phyloP scores from a whole-genome alignment of 805 yeast species.

The Schizosaccharomyces japonicus region DNA sequence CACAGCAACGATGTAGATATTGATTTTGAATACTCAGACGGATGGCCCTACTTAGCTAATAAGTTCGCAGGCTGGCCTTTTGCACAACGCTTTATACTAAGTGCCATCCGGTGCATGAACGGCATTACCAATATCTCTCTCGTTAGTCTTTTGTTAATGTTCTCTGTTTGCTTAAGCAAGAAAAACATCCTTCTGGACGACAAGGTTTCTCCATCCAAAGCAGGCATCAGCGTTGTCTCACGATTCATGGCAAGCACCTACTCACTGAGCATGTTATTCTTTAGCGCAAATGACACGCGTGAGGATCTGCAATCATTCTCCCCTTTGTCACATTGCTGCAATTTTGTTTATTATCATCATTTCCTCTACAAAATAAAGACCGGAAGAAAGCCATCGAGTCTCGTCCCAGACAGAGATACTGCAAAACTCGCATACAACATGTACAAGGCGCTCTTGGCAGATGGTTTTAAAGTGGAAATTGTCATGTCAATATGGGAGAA shows the following conservation, averaged over 20 bases:
- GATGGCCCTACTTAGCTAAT: not conserved
- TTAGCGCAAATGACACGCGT: not conserved
- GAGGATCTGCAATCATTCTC: not conserved
- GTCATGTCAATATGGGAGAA: not conserved
- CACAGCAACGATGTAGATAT: not conserved
- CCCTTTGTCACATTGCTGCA: not conserved
- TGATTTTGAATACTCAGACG: not conserved
- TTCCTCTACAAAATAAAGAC: not conserved
- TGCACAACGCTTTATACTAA: not conserved
- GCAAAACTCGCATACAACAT: not conserved
- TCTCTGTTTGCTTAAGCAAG: too few relatives aligned
- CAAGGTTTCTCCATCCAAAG: not conserved
- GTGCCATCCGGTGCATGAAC: not conserved
- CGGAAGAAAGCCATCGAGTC: not conserved
- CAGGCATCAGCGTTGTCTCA: not conserved
- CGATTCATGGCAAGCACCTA: not conserved
- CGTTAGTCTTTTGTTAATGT: not conserved
- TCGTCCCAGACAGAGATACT: not conserved
- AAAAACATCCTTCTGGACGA: too few relatives aligned
- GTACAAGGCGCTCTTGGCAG: not conserved
- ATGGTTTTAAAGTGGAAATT: not conserved
- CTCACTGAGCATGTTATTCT: not conserved
- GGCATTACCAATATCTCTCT: not conserved
- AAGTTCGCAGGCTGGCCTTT: not conserved
- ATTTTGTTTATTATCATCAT: not conserved